These are phyloP conservation scores for Samsoniella hepiali DNA, from an alignment of 2,329 filamentous ascomycete genomes.

Conservation along the genomic window DNA sequence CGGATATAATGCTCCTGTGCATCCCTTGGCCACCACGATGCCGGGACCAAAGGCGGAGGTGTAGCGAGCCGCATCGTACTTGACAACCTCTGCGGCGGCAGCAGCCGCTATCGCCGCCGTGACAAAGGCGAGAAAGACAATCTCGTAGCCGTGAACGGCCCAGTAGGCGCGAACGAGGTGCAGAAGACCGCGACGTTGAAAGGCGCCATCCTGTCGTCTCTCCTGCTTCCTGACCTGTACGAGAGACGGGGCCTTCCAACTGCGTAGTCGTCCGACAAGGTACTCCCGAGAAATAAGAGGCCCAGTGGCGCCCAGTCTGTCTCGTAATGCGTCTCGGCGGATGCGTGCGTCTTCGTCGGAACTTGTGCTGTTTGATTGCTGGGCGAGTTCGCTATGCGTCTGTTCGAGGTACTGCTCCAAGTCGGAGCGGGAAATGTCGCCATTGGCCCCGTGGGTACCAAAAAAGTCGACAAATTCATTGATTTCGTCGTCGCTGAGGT, in stretches of 20 bases:
- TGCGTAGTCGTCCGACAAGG: slow-evolving; percentile 43
- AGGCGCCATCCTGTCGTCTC: slow-evolving; percentile 44
- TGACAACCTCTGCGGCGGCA: slow-evolving; percentile 54
- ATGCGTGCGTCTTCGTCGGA: slow-evolving; percentile 36
- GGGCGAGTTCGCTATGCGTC: slow-evolving; percentile 49
- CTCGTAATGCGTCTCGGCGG: slow-evolving; percentile 47
- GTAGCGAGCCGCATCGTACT: slow-evolving; percentile 45
- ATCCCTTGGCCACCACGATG: slow-evolving; percentile 52
- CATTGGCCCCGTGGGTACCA: slow-evolving; percentile 48
- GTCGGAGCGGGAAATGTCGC: slow-evolving; percentile 50
- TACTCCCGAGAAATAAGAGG: slow-evolving; percentile 41
- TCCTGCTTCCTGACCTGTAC: slow-evolving; percentile 46
- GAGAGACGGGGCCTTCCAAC: slow-evolving; percentile 47
- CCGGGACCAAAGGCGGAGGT: slow-evolving; percentile 54
- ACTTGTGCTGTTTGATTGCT: slow-evolving; percentile 34
- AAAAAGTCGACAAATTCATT: slow-evolving; percentile 50
- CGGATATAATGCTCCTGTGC: slow-evolving; percentile 53
- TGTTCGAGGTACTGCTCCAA: slow-evolving; percentile 51
- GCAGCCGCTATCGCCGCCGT: slow-evolving; percentile 47
- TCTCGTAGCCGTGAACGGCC: slow-evolving; percentile 52
- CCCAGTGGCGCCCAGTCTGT: slow-evolving; percentile 41
- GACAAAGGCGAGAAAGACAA: slow-evolving; percentile 48
- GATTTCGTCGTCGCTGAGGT: slow-evolving; percentile 48
- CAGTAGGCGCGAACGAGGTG: slow-evolving; percentile 50
- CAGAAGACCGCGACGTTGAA: slow-evolving; percentile 43